These are phyloP conservation scores for Astrephomene gubernaculifera DNA, from an alignment of 139 green algal genomes.

Conservation along the genomic window DNA sequence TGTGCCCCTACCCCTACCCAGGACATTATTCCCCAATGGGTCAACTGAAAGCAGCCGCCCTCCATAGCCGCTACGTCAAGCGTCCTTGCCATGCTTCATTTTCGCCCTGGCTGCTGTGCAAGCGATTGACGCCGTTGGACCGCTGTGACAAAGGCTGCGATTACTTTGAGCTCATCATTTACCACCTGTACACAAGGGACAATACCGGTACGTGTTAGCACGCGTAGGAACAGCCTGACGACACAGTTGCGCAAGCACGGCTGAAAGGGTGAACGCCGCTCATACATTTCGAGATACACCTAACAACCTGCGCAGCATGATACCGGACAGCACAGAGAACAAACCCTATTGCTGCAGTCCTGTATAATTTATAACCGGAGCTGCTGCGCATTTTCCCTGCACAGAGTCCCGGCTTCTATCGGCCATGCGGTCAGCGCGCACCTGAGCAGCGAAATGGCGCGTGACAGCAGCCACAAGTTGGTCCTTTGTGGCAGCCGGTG, in stretches of 20 bases:
- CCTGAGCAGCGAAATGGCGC: conserved; percentile 39
- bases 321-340: too few species aligned
- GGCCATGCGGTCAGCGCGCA: too few species aligned
- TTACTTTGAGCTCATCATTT: conserved; percentile 39
- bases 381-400: too few species aligned
- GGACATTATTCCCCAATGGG: too few species aligned
- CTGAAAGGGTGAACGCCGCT: not conserved
- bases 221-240: not conserved
- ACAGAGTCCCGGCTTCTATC: too few species aligned
- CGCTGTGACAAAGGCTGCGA: conserved; percentile 27
- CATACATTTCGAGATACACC: not conserved
- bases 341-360: too few species aligned
- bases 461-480: conserved; percentile 39
- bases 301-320: not conserved
- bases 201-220: not conserved
- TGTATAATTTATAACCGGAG: too few species aligned
- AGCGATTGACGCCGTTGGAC: conserved; percentile 20
- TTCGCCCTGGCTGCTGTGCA: not conserved
- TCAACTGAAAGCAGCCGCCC: too few species aligned
- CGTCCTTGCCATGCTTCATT: not conserved
- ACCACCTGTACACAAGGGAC: not conserved
- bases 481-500: conserved; percentile 24
- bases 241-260: not conserved
- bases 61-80: not conserved
- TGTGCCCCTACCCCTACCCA: too few species aligned